Evolutionary conservation across 768 basidiomycete species (phyloP), one percentile per base, ranked within the genome.

Genomic region (Boletus bicolor): DNA sequence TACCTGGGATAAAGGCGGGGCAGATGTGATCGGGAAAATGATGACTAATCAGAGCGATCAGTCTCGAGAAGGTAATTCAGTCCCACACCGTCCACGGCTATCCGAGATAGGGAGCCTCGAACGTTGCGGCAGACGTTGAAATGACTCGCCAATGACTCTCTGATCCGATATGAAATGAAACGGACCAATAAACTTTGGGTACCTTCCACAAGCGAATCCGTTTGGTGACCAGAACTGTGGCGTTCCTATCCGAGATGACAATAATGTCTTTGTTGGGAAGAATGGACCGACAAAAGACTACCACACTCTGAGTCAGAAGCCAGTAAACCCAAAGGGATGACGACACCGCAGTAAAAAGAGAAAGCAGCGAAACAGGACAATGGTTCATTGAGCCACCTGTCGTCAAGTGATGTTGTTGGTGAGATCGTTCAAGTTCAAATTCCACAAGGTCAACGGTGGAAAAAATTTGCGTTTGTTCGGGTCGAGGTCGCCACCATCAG

Each of bases 21-120:
- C 45, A 69, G 65, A 63, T 67, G 53, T 8, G 65, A 71, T 70
- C 68, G 66, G 59, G 61, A n/a, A 26, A 63, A 59, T 60, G 64
- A 69, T 69, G 68, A 67, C 67, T 44, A 48, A 69, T 57, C 26
- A 30, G 39, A 51, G 32, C 28, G 38, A 60, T 50, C 55, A 35
- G 2, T 19, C 45, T 34, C 6, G 10, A 17, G 0, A 55, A 49
- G 53, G 60, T 15, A 0, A 54, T 4, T 8, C 0, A 0, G 53
- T 65, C 60, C 19, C 66, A 60, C 64, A 14, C 39, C 1, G 9
- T 15, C 28, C 60, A 56, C 50, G 43, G 46, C 38, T 28, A 5
- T 36, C 9, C 37, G 36, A 24, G 21, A 36, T 35, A n/a, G 44
- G 9, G 44, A 28, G 44, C 42, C 38, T 53, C 41, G 51, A 55